Evolutionary conservation across 345 rosid genomes (phyloP).

Genomic region (Pistacia atlantica): DNA sequence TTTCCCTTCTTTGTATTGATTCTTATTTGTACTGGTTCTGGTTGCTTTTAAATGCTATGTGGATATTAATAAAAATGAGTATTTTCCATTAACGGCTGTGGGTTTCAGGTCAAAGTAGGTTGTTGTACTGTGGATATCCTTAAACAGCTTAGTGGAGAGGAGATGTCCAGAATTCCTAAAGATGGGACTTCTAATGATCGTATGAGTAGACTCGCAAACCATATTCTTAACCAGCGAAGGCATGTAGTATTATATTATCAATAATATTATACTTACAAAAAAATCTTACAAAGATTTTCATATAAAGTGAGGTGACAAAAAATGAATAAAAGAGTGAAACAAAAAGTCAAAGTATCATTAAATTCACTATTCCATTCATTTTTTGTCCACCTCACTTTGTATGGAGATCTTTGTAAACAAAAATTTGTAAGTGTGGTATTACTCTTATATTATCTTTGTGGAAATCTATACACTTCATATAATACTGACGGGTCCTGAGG

Average conservation of each 20-base stretch:
- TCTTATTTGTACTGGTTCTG: not conserved
- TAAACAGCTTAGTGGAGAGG: conserved; percentile 87
- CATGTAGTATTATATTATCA: conserved; percentile 25
- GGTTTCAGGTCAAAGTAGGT: conserved; percentile 78
- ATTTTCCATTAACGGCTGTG: conserved; percentile 19
- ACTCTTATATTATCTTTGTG: conserved; percentile 1
- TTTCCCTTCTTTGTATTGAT: not conserved
- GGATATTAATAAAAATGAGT: not conserved
- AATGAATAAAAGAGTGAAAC: no score
- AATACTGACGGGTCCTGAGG: conserved; percentile 1
- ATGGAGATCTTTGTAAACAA: no score
- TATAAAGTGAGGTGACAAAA: no score
- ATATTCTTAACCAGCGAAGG: conserved; percentile 78
- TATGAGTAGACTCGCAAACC: conserved; percentile 80
- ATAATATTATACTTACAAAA: no score
- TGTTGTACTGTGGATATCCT: conserved; percentile 90
- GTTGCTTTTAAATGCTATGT: not conserved
- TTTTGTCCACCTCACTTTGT: no score
- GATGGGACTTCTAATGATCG: conserved; percentile 72
- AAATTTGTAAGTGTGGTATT: no score
- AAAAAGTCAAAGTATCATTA: no score
- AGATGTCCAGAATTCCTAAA: conserved; percentile 64
- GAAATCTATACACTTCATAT: not conserved
- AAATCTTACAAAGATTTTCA: no score
- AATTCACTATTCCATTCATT: no score